Base-by-base conservation (phyloP, 345 rosid species). In the Gossypium raimondii region DNA sequence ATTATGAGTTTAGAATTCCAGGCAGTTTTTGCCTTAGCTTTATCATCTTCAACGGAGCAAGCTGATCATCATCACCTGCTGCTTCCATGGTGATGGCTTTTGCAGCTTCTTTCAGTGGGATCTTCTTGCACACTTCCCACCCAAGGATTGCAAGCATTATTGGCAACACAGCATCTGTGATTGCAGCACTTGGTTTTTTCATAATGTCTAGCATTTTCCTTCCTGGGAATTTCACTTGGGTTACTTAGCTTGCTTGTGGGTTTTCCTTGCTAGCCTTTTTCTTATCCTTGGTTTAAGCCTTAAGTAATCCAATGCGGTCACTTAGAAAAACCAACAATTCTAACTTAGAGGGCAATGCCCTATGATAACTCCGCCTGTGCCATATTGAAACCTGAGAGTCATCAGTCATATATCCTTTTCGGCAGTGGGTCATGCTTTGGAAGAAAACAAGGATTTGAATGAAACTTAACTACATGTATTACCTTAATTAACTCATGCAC, bases 21-120 rank as follows among this genome's bases (percentile, higher is more conserved):
- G 20, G 50, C 13, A 9, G 11, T 18, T n/a, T 20, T 55, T 53
- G 74, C 52, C 9, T 22, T 55, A 4, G 51, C 74, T 25, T 48
- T 29, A 20, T 53, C 73, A 27, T 50, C 44, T 6, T 69, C 73
- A 14, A 51, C 16, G 45, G 48, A 22, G 38, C 61, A 55, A 18
- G 9, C 11, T 53, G 24, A 29, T 70, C 0, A 24, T 53, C 29
- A 53, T 70, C 2, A 22, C 0, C 2, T 4, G 11, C 17, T 59
- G 4, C 63, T 53, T 3, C 62, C 1, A 71, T 55, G 62, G 10
- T 71, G 3, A 71, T 71, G 4, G 62, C 27, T 2, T 34, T 71
- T 71, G 63, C 63, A 11, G 63, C 74, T 34, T 55, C 74, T 53
- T 29, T 71, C 17, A n/a, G 11, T 29, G 73, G 73, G 45, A 70